Conservation (phyloP, 1,284 basidiomycete species). For the Puccinia sorghi region DNA sequence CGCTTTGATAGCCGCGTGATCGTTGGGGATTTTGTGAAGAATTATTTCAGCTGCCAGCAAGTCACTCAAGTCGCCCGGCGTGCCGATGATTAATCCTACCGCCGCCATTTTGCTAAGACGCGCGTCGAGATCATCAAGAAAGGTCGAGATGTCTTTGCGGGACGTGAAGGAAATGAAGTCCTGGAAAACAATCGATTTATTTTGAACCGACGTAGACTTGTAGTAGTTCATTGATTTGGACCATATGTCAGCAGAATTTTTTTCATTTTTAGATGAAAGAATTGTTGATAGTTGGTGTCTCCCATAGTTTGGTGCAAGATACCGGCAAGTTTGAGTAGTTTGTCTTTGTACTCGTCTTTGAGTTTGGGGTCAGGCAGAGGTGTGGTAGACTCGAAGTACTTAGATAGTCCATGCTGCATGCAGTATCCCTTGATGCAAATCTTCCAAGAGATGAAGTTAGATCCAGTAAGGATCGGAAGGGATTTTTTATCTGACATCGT, state of each 20-base stretch:
- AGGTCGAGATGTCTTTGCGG: neutral
- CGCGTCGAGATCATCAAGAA: neutral
- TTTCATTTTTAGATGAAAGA: neutral
- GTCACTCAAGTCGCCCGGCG: neutral
- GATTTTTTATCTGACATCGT: no score
- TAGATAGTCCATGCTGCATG: conserved; percentile 5
- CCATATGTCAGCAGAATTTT: neutral
- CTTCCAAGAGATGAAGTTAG: neutral
- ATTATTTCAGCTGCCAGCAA: neutral
- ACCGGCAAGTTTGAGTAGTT: neutral
- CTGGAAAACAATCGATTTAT: neutral
- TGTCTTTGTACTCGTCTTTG: neutral
- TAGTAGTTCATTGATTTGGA: neutral
- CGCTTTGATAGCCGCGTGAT: neutral
- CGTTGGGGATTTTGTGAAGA: neutral
- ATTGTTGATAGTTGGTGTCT: neutral
- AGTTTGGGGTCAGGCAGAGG: neutral
- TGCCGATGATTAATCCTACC: neutral
- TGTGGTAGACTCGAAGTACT: neutral
- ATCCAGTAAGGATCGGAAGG: no score
- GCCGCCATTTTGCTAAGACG: neutral
- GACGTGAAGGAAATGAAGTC: neutral
- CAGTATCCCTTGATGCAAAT: neutral
- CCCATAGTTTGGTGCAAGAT: conserved; percentile 7
- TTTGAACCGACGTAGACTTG: neutral